Conservation (phyloP, 2,329 filamentous ascomycete species). For the Tolypocladium tundrense region DNA sequence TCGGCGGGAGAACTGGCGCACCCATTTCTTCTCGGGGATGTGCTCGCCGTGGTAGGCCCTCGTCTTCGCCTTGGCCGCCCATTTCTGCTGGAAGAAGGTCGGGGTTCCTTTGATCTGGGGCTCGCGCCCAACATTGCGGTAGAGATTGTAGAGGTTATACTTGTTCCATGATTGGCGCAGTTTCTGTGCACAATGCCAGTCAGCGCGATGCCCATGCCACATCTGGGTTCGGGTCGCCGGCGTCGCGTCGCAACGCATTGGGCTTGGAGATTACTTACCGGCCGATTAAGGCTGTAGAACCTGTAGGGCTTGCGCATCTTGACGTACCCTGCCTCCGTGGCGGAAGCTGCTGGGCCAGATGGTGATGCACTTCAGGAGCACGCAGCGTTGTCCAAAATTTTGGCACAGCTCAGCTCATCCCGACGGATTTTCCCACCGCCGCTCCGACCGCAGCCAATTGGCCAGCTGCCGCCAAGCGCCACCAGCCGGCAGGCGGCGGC, state of each 20-base stretch:
- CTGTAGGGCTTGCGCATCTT: slow-evolving; percentile 46
- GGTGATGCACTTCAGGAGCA: slow-evolving; percentile 1
- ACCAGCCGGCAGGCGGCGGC: not conserved
- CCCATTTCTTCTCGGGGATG: slow-evolving; percentile 86
- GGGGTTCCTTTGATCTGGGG: slow-evolving; percentile 20
- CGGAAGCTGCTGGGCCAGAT: slow-evolving; percentile 1
- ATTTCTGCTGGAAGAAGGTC: slow-evolving; percentile 99
- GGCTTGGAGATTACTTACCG: slow-evolving; percentile 37
- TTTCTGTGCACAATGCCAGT: slow-evolving; percentile 48
- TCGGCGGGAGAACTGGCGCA: slow-evolving; percentile 79
- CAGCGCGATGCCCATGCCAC: not conserved
- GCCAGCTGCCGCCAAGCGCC: slow-evolving; percentile 10
- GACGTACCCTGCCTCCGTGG: slow-evolving; percentile 18
- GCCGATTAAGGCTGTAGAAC: slow-evolving; percentile 57
- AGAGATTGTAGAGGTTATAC: slow-evolving; percentile 88
- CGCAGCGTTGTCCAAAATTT: slow-evolving; percentile 17
- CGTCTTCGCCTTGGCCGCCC: slow-evolving; percentile 73
- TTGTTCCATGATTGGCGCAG: slow-evolving; percentile 95
- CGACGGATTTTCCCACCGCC: slow-evolving; percentile 18
- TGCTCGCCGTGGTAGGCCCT: slow-evolving; percentile 93
- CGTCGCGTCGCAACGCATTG: not conserved
- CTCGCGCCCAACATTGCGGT: slow-evolving; percentile 23
- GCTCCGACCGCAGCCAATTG: slow-evolving; percentile 3
- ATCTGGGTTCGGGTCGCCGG: not conserved
- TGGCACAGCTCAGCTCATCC: slow-evolving; percentile 12